Base-by-base conservation (phyloP, 495 filamentous ascomycete species). In the Trichoderma gamsii region DNA sequence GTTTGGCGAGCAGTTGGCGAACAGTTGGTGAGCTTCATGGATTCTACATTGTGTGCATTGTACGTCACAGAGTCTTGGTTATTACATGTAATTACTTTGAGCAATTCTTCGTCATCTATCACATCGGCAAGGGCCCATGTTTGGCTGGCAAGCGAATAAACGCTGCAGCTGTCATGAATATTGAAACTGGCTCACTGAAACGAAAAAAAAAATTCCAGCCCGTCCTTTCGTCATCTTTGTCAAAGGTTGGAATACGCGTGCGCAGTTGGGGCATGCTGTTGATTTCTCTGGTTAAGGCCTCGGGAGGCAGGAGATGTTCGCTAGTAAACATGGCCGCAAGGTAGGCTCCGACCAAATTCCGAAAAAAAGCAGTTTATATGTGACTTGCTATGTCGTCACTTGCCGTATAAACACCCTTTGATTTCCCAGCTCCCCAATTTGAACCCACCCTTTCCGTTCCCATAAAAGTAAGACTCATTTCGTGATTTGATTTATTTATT, bases 371-470 rank as follows among this genome's bases (percentile, higher is more conserved):
- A 61, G 25, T 61, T 61, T 21, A 32, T 61, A 3, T 32, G 56
- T 18, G 63, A 43, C 63, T 65, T 65, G 63, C 35, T 35, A 44
- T 65, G 18, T 65, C 63, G 63, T 43, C 63, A 65, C 63, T 65
- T 44, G 32, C 63, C 41, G 41, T 41, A 41, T 21, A 65, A 65
- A 65, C 35, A 43, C 63, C 56, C 56, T 32, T 61, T 61, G 56
- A 18, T 61, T 56, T 32, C 56, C 56, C 27, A 61, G 56, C 56
- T 61, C 56, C 56, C 56, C 56, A 61, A 61, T 61, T 25, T 32
- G 56, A 21, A 32, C 23, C 49, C 18, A 2, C 21, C 2, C 11
- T 1, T 32, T 61, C 56, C 56, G 0, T 27, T 61, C n/a, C 23
- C 56, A 32, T 27, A 11, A 23, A 61, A 35, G 12, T 29, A 29